Evolutionary conservation across 2,329 filamentous ascomycete genomes (phyloP).

Genomic region (Mycocentrospora acerina): DNA sequence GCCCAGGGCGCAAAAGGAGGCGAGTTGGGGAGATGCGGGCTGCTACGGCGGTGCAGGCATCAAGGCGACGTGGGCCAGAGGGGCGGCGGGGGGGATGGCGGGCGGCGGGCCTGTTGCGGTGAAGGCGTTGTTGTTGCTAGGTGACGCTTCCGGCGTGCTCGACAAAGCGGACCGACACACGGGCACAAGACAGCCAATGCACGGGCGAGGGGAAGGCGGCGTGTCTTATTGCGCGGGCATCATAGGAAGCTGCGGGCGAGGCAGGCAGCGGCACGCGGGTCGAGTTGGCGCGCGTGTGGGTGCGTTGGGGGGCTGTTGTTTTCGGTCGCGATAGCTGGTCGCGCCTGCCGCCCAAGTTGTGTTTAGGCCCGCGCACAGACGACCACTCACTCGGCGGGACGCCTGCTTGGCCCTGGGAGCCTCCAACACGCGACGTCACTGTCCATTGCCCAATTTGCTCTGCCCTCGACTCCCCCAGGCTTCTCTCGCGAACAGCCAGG

Average conservation of each 20-base stretch:
- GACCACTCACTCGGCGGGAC: slow-evolving; percentile 5
- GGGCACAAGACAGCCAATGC: slow-evolving; percentile 20
- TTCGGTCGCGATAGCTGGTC: slow-evolving; percentile 18
- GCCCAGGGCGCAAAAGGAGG: slow-evolving; percentile 8
- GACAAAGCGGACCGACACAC: slow-evolving; percentile 44
- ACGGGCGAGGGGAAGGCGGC: slow-evolving; percentile 13
- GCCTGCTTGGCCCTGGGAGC: slow-evolving; percentile 2
- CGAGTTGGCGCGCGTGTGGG: neutral
- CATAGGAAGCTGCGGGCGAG: slow-evolving; percentile 9
- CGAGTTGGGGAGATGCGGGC: slow-evolving; percentile 7
- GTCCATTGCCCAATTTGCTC: slow-evolving; percentile 1
- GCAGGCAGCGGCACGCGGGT: slow-evolving; percentile 10
- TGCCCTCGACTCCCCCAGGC: too few species aligned
- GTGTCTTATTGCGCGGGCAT: slow-evolving; percentile 15
- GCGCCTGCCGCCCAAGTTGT: neutral
- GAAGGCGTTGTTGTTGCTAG: slow-evolving; percentile 31
- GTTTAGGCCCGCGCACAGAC: slow-evolving; percentile 2
- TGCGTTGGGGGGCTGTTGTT: slow-evolving; percentile 8
- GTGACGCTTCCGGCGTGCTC: slow-evolving; percentile 36
- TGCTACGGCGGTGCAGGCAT: slow-evolving; percentile 24
- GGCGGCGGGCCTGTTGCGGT: slow-evolving; percentile 16
- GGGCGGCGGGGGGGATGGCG: slow-evolving; percentile 3
- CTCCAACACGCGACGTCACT: slow-evolving; percentile 12
- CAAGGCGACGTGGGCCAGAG: slow-evolving; percentile 18
- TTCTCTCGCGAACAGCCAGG: too few species aligned